phyloP scores from a whole-genome alignment of 129 eudicot species.

The Chrysanthemum seticuspe region DNA sequence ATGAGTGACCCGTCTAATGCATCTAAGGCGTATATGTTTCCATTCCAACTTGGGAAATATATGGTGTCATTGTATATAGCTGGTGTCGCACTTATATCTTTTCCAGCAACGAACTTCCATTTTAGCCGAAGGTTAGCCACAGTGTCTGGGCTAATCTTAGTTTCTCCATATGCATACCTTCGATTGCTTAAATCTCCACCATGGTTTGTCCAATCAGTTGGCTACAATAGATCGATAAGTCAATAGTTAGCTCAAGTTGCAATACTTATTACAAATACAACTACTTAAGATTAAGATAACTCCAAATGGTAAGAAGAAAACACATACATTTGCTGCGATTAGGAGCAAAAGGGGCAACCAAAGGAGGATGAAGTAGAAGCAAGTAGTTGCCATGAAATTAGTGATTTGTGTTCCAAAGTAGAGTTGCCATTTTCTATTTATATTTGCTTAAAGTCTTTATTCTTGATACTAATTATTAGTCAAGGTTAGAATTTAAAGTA shows the following conservation, averaged over 20 bases:
- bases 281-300: too few species aligned
- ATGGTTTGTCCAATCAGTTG: slow-evolving; percentile 47
- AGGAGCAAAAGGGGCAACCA: slow-evolving; percentile 11
- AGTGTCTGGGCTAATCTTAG: slow-evolving; percentile 44
- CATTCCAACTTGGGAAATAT: slow-evolving; percentile 73
- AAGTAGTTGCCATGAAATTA: slow-evolving; percentile 28
- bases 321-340: slow-evolving; percentile 24
- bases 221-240: slow-evolving; percentile 14
- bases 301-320: background rate
- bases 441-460: background rate
- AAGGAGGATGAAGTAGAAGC: slow-evolving; percentile 20
- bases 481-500: too few species aligned
- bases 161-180: slow-evolving; percentile 43
- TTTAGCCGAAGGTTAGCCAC: slow-evolving; percentile 41
- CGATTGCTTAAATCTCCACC: slow-evolving; percentile 54
- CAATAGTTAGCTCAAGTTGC: background rate
- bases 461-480: too few species aligned
- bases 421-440: background rate
- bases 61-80: slow-evolving; percentile 41
- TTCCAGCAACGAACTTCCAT: slow-evolving; percentile 57
- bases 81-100: slow-evolving; percentile 60
- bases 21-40: slow-evolving; percentile 53
- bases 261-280: background rate
- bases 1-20: slow-evolving; percentile 46
- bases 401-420: background rate